phyloP scores from a whole-genome alignment of 306 rosid genomes.

The Rosa multiflora region DNA sequence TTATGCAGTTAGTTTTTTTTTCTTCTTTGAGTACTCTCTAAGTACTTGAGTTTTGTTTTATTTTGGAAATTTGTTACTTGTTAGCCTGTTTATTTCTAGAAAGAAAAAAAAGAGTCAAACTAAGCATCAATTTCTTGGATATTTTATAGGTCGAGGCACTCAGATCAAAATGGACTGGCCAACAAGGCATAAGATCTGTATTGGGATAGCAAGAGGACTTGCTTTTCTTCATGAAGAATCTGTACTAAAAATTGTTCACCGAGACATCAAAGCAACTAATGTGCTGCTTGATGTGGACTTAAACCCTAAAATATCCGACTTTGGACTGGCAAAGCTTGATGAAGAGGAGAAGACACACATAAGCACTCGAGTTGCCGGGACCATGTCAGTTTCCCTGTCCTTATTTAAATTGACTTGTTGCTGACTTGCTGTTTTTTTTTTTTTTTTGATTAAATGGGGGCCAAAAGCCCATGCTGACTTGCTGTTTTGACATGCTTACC shows the following conservation, averaged over 20 bases:
- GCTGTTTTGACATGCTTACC: not conserved
- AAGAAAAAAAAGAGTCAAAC: not conserved
- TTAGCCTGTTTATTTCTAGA: not conserved
- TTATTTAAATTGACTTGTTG: not conserved
- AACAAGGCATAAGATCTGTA: conserved; percentile 56
- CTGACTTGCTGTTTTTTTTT: not conserved
- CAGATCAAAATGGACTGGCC: conserved; percentile 54
- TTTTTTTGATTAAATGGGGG: too few relatives aligned
- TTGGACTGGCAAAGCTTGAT: conserved; percentile 72
- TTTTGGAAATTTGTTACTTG: not conserved
- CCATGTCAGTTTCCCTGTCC: conserved; percentile 50
- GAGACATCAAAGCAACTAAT: conserved; percentile 81
- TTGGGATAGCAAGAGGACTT: conserved; percentile 78
- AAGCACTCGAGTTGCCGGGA: conserved; percentile 76
- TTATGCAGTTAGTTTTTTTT: not conserved
- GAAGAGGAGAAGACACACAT: conserved; percentile 73
- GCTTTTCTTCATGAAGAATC: conserved; percentile 79
- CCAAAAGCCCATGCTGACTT: too few relatives aligned
- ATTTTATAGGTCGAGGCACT: conserved; percentile 34
- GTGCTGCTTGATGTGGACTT: conserved; percentile 60
- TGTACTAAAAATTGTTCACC: conserved; percentile 64
- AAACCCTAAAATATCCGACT: conserved; percentile 76
- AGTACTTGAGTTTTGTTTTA: not conserved
- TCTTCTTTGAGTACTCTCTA: not conserved
- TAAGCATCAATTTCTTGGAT: not conserved